Conservation (phyloP, 345 rosid genomes). For the Iberis pinnata region DNA sequence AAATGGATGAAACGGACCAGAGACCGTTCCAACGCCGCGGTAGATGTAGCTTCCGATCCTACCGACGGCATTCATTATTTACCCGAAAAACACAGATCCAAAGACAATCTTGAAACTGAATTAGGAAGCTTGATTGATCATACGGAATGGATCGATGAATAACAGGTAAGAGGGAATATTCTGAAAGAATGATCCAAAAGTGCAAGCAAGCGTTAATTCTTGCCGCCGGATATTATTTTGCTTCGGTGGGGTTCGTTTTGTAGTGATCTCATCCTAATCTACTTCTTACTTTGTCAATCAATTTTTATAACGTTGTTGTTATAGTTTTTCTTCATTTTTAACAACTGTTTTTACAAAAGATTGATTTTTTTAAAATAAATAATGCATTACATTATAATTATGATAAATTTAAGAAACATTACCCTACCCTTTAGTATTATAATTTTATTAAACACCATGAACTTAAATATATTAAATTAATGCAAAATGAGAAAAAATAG, state of each 20-base stretch:
- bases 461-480: no score
- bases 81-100: slow-evolving; percentile 23
- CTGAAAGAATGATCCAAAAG: slow-evolving; percentile 9
- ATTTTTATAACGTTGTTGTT: no score
- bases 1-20: slow-evolving; percentile 89
- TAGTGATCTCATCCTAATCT: no score
- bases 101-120: slow-evolving; percentile 7
- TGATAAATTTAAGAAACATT: no score
- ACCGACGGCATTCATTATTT: slow-evolving; percentile 78
- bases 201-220: slow-evolving; percentile 12
- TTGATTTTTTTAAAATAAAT: no score
- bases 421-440: no score
- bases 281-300: no score
- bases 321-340: no score
- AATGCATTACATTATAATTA: no score
- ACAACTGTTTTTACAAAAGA: no score
- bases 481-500: no score
- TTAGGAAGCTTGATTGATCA: slow-evolving; percentile 12
- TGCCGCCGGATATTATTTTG: slow-evolving; percentile 27
- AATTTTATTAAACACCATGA: no score
- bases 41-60: slow-evolving; percentile 82
- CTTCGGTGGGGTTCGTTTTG: slow-evolving; percentile 25
- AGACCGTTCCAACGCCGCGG: slow-evolving; percentile 69
- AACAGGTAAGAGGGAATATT: slow-evolving; percentile 20
- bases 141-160: slow-evolving; percentile 16